Evolutionary conservation across 208 protist species (phyloP), one percentile per base, ranked within the genome.

Genomic region (Acanthamoeba quina): DNA sequence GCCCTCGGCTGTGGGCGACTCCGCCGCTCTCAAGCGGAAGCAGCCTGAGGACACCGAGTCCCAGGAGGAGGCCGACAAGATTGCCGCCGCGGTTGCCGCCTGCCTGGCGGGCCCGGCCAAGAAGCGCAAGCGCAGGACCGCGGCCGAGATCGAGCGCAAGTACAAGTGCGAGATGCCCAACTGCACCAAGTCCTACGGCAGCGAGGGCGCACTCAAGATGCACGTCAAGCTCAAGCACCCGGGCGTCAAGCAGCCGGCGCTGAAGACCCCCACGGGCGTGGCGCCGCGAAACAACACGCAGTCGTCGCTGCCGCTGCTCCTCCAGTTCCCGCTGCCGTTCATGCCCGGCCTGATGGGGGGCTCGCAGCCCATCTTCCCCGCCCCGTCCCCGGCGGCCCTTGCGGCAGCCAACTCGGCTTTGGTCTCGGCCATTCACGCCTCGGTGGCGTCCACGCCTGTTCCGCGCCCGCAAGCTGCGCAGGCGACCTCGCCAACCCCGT

Each of bases 151-250:
- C 44, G 95, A 96, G 58, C 56, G 95, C 41, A 80, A 86, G 7
- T 95, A 62, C 34, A 94, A 94, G 44, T 96, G 95, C 70, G 90
- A 91, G 60, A 34, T 95, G 41, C 41, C 85, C 58, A 58, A 70
- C 19, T 96, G 95, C 56, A 92, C 70, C 37, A 95, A 94, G 94
- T 86, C 95, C n/a, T 96, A 96, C 85, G 95, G 95, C n/a, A 95
- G 82, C 24, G 95, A 96, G 37, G 95, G 95, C 52, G 95, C 95
- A 7, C 72, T 96, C 0, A 96, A 96, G 31, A 96, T 95, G 93
- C 95, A 96, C 60, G 83, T 96, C n/a, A 96, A 96, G 26, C 83
- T 95, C 37, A 96, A 96, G 80, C 95, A 96, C 26, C 95, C 95
- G n/a, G 95, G 95, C 26, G 93, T 68, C 41, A 92, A 92, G 66